Percentiles rank a stretch among this genome's conserved stretches.
phyloP scores from a whole-genome alignment of 2,329 filamentous ascomycete species.

The Pseudofabraea citricarpa region DNA sequence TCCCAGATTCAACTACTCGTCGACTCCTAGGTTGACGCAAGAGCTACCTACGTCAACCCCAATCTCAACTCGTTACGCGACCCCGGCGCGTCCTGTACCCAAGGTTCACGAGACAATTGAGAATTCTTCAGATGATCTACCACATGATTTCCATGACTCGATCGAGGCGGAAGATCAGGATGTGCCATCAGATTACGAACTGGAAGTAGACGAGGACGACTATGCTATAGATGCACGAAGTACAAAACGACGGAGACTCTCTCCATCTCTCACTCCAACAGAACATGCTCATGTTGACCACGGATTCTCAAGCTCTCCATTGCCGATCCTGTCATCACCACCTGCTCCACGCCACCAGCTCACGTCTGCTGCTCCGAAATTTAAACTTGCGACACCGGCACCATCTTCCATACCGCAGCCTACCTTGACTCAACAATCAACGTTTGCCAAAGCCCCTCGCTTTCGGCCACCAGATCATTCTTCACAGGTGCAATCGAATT shows the following conservation, averaged over 20 bases:
- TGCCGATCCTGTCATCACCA: conserved; percentile 22
- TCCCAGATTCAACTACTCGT: conserved; percentile 27
- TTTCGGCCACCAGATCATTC: conserved; percentile 25
- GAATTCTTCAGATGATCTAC: conserved; percentile 11
- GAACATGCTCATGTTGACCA: conserved; percentile 3
- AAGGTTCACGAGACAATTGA: conserved; percentile 20
- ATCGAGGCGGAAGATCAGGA: conserved; percentile 19
- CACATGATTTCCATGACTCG: conserved; percentile 20
- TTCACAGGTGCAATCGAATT: conserved; percentile 6
- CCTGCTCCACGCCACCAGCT: conserved; percentile 12
- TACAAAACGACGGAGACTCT: conserved; percentile 24
- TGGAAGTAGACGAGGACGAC: conserved; percentile 15
- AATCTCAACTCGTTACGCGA: conserved; percentile 19
- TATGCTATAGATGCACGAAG: conserved; percentile 14
- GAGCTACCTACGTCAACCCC: conserved; percentile 18
- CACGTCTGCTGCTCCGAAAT: conserved; percentile 22
- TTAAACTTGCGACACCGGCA: conserved; percentile 21
- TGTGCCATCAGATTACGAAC: conserved; percentile 10
- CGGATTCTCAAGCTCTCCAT: conserved; percentile 13
- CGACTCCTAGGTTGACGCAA: conserved; percentile 21
- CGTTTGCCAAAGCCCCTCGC: conserved; percentile 27
- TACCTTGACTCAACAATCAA: conserved; percentile 2
- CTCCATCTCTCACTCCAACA: conserved; percentile 12
- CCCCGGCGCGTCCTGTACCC: conserved; percentile 15
- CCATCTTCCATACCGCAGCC: conserved; percentile 14